Percentiles rank a stretch among this genome's conserved stretches.
phyloP scores from a whole-genome alignment of 78 protist species.

The Dictyostelium intermedium region DNA sequence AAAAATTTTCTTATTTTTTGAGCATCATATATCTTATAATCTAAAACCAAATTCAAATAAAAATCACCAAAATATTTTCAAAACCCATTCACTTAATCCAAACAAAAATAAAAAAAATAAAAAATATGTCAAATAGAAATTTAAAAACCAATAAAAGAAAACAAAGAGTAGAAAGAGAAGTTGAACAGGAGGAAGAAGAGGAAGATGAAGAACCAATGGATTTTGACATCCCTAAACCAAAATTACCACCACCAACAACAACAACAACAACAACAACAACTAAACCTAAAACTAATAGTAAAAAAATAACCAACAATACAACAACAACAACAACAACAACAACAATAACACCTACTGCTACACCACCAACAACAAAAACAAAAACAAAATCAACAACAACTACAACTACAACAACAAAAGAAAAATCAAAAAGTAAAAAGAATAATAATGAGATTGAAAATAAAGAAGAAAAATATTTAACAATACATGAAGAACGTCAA shows the following conservation, averaged over 20 bases:
- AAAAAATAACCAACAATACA: too few relatives aligned
- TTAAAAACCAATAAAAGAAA: background rate
- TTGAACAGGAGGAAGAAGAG: background rate
- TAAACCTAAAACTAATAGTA: too few relatives aligned
- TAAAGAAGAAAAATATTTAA: background rate
- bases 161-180: background rate
- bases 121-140: too few relatives aligned
- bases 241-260: background rate
- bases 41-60: background rate
- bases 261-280: background rate
- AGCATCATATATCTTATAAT: background rate
- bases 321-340: background rate
- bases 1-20: background rate
- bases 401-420: background rate
- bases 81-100: too few relatives aligned
- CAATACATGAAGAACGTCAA: constrained; percentile 10
- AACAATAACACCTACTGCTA: background rate
- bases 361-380: background rate
- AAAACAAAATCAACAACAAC: background rate
- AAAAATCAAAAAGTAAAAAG: background rate
- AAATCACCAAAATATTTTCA: too few relatives aligned
- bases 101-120: too few relatives aligned
- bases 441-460: background rate
- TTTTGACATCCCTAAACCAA: background rate
- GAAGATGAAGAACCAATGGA: background rate